Evolutionary conservation across 2,329 filamentous ascomycete species (phyloP), one percentile per base, ranked within the genome.

Genomic region (Bimuria novae-zelandiae): DNA sequence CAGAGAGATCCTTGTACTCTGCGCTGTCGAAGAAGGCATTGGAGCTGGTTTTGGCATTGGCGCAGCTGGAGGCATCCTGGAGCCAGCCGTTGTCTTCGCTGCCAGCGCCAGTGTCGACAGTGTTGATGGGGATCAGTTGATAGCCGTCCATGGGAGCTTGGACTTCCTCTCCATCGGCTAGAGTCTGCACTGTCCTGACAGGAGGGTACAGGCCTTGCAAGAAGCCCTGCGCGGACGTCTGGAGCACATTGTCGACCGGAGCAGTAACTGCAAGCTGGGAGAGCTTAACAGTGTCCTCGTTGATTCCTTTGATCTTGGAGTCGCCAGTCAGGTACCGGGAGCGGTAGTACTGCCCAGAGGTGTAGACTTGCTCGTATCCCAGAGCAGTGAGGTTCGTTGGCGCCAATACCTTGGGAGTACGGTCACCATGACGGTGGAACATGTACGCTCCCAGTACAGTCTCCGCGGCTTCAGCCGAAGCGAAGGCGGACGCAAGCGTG

Each of bases 351-450:
- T 78, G 73, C 56, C 90, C 92, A 0, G 88, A 87, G 41, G 80
- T 79, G 74, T 85, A 88, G 61, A 92, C 85, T 77, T 97, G 81
- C 42, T 82, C 77, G 69, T 92, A 91, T 27, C 92, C 92, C 46
- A 96, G 82, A 54, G 88, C 82, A 11, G 92, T 96, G 70, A 97
- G 76, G 60, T 82, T 82, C 23, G 89, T 85, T 11, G 89, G 88
- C 40, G 85, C 79, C 57, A 84, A 85, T 16, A 84, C 80, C 77
- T 96, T 96, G 58, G 90, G 77, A 0, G 91, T 93, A 51, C 92
- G 86, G 74, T 97, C 92, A 52, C 92, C 92, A 77, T 97, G 92
- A 40, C 92, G 89, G 63, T 90, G 86, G 79, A 95, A 96, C 75
- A 96, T 86, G 74, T 92, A 94, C 40, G 88, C 86, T 47, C 91